Conservation (phyloP, 257 asterid species). For the Ophiorrhiza pumila region DNA sequence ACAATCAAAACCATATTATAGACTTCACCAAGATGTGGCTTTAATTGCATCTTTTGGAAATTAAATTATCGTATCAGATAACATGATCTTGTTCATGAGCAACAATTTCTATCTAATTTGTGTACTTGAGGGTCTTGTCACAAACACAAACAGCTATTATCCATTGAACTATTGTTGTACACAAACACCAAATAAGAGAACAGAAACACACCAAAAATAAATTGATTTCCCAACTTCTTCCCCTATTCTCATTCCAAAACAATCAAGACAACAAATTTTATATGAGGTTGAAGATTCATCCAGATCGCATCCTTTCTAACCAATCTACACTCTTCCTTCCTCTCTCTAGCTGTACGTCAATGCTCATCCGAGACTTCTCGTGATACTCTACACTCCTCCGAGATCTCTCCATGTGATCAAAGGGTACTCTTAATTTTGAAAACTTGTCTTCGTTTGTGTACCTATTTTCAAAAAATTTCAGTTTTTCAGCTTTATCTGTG, state of each 20-base stretch:
- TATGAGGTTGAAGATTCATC: constrained; percentile 20
- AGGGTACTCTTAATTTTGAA: constrained; percentile 37
- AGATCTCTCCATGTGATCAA: constrained; percentile 46
- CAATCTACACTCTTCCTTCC: constrained; percentile 55
- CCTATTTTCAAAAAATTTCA: constrained; percentile 33
- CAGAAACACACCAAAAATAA: constrained; percentile 16
- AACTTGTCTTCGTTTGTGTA: constrained; percentile 38
- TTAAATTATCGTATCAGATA: not conserved
- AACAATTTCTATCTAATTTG: not conserved
- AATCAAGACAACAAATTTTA: constrained; percentile 18
- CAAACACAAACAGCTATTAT: not conserved
- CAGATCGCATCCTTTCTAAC: constrained; percentile 45
- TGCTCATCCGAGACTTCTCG: constrained; percentile 49
- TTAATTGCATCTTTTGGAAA: not conserved
- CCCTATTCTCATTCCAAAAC: constrained; percentile 4
- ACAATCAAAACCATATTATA: not conserved
- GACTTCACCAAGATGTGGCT: not conserved
- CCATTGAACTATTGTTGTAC: constrained; percentile 6
- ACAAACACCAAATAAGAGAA: constrained; percentile 3
- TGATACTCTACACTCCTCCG: constrained; percentile 49
- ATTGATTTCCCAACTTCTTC: constrained; percentile 17
- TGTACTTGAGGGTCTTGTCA: not conserved
- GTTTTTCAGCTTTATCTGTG: constrained; percentile 38
- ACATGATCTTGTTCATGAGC: not conserved
- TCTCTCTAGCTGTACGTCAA: constrained; percentile 49